Evolutionary conservation across 768 basidiomycete genomes (phyloP).

Genomic region (Suillus fuscotomentosus): DNA sequence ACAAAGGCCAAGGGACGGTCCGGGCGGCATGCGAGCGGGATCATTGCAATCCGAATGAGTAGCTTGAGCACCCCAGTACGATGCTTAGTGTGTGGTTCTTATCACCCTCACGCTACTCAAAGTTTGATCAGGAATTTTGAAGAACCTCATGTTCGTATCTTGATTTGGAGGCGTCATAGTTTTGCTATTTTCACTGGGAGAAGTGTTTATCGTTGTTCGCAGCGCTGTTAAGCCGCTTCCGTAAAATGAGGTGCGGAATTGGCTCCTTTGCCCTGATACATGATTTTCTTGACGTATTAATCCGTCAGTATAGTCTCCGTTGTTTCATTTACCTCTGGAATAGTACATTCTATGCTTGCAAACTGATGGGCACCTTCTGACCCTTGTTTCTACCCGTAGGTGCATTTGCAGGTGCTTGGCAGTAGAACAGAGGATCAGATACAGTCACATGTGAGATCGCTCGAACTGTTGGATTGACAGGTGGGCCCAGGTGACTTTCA

Average conservation of each 20-base stretch:
- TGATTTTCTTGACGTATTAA: slow-evolving; percentile 1
- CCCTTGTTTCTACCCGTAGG: not conserved
- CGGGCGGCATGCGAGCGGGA: not conserved
- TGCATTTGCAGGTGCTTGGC: not conserved
- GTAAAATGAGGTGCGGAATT: not conserved
- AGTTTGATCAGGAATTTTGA: not conserved
- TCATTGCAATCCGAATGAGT: not conserved
- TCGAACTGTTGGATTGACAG: not conserved
- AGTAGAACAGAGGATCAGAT: not conserved
- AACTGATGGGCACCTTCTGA: not conserved
- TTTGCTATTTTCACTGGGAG: not conserved
- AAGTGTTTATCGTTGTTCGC: not conserved
- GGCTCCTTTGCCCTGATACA: not conserved
- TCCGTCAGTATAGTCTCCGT: not conserved
- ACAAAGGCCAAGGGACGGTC: not conserved
- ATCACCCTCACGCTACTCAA: slow-evolving; percentile 1
- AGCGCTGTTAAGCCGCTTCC: not conserved
- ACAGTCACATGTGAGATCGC: not conserved
- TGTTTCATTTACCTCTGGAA: not conserved
- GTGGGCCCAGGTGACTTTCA: slow-evolving; percentile 9
- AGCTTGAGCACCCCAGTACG: not conserved
- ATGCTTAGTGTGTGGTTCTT: slow-evolving; percentile 1
- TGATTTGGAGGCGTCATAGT: not conserved
- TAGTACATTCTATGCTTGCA: not conserved
- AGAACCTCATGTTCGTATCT: not conserved